Conservation (phyloP, 805 yeast species). For the Kazachstania bromeliacearum region DNA sequence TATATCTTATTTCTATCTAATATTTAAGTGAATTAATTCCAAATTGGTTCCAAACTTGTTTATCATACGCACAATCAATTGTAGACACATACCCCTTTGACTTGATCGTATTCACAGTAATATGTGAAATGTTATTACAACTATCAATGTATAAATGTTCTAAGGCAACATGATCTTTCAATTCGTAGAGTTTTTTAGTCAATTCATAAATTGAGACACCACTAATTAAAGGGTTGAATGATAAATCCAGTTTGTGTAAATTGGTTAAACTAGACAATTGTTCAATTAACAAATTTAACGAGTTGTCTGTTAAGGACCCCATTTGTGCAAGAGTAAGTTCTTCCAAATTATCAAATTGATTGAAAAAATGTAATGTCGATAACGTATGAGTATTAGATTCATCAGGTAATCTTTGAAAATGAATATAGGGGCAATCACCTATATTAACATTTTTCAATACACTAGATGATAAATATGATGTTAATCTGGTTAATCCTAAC, state of each 20-base stretch:
- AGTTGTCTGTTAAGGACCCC: constrained; percentile 16
- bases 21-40: constrained; percentile 23
- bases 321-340: constrained; percentile 21
- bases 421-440: constrained; percentile 23
- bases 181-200: constrained; percentile 11
- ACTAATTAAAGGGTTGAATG: constrained; percentile 24
- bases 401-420: constrained; percentile 5
- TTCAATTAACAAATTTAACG: constrained; percentile 12
- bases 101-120: constrained; percentile 20
- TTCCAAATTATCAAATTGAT: constrained; percentile 11
- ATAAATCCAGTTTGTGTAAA: constrained; percentile 20
- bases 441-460: constrained; percentile 16
- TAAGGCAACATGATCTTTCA: constrained; percentile 11
- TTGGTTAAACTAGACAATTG: constrained; percentile 9
- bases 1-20: constrained; percentile 3
- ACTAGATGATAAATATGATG: constrained; percentile 8
- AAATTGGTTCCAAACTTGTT: constrained; percentile 23
- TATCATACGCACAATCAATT: constrained; percentile 23
- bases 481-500: constrained; percentile 12
- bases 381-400: constrained; percentile 6
- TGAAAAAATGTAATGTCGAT: constrained; percentile 11
- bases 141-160: constrained; percentile 19
- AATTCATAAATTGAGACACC: constrained; percentile 27
- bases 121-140: constrained; percentile 22
- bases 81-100: constrained; percentile 14